Base-by-base conservation (phyloP, 192 early-diverging fungal species). In the Backusella psychrophila region DNA sequence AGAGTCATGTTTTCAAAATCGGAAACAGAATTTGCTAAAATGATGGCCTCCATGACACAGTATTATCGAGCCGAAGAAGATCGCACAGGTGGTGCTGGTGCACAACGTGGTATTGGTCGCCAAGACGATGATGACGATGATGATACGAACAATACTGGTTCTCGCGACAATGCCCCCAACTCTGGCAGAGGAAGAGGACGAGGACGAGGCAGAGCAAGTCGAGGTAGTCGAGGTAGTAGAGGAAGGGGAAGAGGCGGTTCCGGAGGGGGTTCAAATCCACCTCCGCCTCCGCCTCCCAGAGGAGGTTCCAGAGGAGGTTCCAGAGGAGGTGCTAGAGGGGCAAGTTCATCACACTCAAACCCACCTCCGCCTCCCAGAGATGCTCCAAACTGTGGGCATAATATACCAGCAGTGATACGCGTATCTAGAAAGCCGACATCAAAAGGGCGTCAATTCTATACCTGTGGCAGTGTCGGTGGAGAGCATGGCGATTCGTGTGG, bases 1-100 rank as follows among this genome's bases (percentile, higher is more conserved):
- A 70, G 82, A 66, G 83, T 86, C 1, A 94, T 96, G 14, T 98
- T 92, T 82, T 63, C 78, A 1, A 85, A 78, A 34, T 86, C 89
- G 6, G 81, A 71, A 3, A 41, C 74, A 7, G 88, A 91, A 31
- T 78, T 86, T 9, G 81, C 73, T 8, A 82, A 74, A 59, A 85
- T 92, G 34, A 87, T 87, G 85, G 71, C 8, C 82, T 88, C 77
- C 71, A 69, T 44, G 79, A 80, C 52, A 80, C 76, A 68, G 6
- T 11, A 79, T n/a, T 69, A 49, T 65, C 19, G 56, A 49, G 33
- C 46, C 1, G 52, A 68, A 17, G 73, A 88, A 33, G 78, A 78
- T 34, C 73, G 80, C 26, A 70, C 73, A 2, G 76, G 71, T 8
- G 44, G 15, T 14, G 63, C 31, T 34, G 71, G 21, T 34, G 66